These are phyloP conservation scores for Pyracantha coccinea DNA, from an alignment of 331 rosid species.

Conservation along the genomic window DNA sequence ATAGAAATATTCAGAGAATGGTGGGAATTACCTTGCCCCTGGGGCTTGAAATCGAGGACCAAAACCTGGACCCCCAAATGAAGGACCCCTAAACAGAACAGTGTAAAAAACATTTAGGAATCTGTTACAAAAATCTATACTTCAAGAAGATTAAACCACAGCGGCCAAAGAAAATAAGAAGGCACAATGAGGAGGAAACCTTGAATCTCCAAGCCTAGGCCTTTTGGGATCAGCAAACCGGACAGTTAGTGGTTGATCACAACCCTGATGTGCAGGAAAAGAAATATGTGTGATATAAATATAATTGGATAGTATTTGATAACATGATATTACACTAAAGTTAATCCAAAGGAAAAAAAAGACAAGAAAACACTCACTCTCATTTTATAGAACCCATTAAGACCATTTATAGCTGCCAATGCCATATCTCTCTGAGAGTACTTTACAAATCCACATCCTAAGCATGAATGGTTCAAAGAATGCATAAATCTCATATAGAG, in stretches of 20 bases:
- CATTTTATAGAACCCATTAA: conserved; percentile 74
- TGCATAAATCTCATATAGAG: background rate
- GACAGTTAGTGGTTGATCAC: conserved; percentile 86
- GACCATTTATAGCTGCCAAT: conserved; percentile 80
- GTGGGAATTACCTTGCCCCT: conserved; percentile 50
- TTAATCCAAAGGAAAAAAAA: background rate
- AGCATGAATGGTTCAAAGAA: conserved; percentile 9
- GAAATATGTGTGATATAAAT: background rate
- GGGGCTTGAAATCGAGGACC: conserved; percentile 78
- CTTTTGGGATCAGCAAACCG: conserved; percentile 98
- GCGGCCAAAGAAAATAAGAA: background rate
- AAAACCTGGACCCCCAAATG: conserved; percentile 71
- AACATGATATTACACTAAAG: background rate
- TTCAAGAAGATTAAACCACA: background rate
- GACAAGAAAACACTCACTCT: conserved; percentile 40
- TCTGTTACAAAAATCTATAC: background rate
- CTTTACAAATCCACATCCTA: conserved; percentile 98
- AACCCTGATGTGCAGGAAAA: conserved; percentile 50
- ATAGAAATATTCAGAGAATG: background rate
- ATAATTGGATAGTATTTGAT: conserved; percentile 10
- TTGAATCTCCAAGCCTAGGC: conserved; percentile 88
- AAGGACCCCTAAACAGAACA: conserved; percentile 44
- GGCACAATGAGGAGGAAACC: conserved; percentile 29
- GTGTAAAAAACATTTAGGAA: background rate
- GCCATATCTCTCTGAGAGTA: conserved; percentile 79